A percentile compares a stretch with the other conserved stretches of the same genome.
phyloP scores from a whole-genome alignment of 805 yeast genomes.

The Nakazawaea holstii region DNA sequence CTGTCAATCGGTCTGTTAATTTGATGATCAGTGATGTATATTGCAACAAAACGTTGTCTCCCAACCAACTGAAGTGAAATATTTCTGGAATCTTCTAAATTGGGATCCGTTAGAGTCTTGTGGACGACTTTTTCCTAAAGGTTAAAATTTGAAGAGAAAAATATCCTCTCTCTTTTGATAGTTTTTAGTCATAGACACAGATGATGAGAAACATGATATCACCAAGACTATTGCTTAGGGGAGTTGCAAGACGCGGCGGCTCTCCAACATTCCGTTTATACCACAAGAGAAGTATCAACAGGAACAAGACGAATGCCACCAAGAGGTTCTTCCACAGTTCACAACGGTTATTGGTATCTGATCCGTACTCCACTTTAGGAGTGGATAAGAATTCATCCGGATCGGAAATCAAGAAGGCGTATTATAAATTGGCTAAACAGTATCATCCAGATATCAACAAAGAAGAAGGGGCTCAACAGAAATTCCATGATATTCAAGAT shows the following conservation, averaged over 20 bases:
- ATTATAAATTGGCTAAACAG: conserved; percentile 87
- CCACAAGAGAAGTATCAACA: background rate
- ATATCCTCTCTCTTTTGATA: no score
- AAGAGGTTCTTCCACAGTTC: conserved; percentile 39
- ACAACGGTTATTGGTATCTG: conserved; percentile 30
- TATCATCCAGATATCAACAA: conserved; percentile 97
- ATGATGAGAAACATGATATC: background rate
- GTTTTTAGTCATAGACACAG: no score
- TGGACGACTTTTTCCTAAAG: background rate
- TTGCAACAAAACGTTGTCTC: no score
- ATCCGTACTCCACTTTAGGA: conserved; percentile 85
- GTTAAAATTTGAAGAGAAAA: background rate
- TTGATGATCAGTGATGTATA: no score
- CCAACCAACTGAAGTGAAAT: no score
- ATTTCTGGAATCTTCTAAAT: background rate
- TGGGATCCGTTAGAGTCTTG: background rate
- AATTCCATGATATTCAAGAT: conserved; percentile 89
- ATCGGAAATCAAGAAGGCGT: conserved; percentile 91
- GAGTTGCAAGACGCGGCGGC: no score
- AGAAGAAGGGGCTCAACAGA: conserved; percentile 79
- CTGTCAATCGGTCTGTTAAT: no score
- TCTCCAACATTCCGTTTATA: background rate
- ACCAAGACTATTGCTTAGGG: no score
- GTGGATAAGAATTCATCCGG: conserved; percentile 64
- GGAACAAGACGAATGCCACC: conserved; percentile 13